Conservation (phyloP, 768 basidiomycete species). For the Pleurotus pulmonarius region DNA sequence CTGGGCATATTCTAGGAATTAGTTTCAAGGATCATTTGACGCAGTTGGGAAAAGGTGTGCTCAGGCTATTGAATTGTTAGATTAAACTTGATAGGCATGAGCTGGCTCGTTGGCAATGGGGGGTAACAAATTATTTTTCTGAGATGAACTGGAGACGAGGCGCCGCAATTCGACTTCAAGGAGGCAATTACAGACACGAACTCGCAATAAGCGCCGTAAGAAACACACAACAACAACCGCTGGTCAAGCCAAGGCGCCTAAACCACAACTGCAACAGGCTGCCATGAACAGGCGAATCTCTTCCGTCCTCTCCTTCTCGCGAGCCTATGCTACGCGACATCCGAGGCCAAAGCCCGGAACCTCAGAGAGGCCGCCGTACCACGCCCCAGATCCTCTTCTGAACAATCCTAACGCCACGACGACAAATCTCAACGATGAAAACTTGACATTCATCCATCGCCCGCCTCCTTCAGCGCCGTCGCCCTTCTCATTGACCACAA, state of each 20-base stretch:
- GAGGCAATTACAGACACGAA: no score
- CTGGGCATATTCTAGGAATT: no score
- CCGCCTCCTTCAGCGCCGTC: conserved; percentile 78
- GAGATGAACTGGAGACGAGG: no score
- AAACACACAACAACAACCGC: not conserved
- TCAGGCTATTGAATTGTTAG: no score
- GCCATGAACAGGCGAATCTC: conserved; percentile 18
- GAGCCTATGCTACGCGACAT: conserved; percentile 43
- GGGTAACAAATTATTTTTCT: no score
- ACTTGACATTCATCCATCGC: conserved; percentile 78
- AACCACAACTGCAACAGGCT: no score
- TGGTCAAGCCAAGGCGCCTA: not conserved
- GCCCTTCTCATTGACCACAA: conserved; percentile 65
- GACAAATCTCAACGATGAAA: conserved; percentile 44
- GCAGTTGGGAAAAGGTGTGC: no score
- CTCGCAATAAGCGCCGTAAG: no score
- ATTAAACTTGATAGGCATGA: no score
- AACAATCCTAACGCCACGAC: conserved; percentile 51
- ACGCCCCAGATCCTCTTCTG: conserved; percentile 53
- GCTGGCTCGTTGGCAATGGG: no score
- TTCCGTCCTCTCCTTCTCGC: conserved; percentile 20
- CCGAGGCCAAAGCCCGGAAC: conserved; percentile 49
- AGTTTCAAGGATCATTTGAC: no score
- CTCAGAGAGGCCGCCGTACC: conserved; percentile 52
- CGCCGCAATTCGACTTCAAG: no score